Evolutionary conservation across 371 early-diverging fungal genomes (phyloP).

Genomic region (Vairimorpha apis): DNA sequence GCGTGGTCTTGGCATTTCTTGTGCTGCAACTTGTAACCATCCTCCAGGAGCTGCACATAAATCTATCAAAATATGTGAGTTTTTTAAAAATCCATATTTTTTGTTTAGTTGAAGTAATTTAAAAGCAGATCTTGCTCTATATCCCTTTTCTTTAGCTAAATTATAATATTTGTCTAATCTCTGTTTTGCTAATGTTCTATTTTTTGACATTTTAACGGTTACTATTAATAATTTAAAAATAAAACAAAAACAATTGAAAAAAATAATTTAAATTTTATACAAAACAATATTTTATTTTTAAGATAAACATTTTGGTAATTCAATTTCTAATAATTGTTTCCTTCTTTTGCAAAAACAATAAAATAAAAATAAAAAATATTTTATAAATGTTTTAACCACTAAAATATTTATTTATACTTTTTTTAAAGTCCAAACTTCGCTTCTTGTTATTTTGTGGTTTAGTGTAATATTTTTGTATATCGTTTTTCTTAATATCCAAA

Average conservation of each 20-base stretch:
- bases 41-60: slow-evolving; percentile 96
- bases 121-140: slow-evolving; percentile 97
- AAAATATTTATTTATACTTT: slow-evolving; percentile 42
- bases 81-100: slow-evolving; percentile 76
- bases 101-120: slow-evolving; percentile 91
- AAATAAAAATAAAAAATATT: too few relatives aligned
- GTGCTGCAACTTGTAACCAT: slow-evolving; percentile 89
- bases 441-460: slow-evolving; percentile 37
- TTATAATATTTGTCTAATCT: slow-evolving; percentile 99
- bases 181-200: slow-evolving; percentile 66
- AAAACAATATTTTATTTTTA: background rate
- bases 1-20: slow-evolving; percentile 57
- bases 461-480: slow-evolving; percentile 37
- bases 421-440: slow-evolving; percentile 41
- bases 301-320: too few relatives aligned
- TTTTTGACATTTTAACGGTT: slow-evolving; percentile 49
- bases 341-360: too few relatives aligned
- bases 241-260: background rate
- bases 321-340: too few relatives aligned
- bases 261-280: background rate
- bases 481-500: slow-evolving; percentile 24
- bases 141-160: slow-evolving; percentile 99
- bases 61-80: slow-evolving; percentile 80
- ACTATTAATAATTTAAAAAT: slow-evolving; percentile 16
- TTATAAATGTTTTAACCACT: background rate